Evolutionary conservation across 148 eudicot genomes (phyloP).

Genomic region (Mesembryanthemum crystallinum): DNA sequence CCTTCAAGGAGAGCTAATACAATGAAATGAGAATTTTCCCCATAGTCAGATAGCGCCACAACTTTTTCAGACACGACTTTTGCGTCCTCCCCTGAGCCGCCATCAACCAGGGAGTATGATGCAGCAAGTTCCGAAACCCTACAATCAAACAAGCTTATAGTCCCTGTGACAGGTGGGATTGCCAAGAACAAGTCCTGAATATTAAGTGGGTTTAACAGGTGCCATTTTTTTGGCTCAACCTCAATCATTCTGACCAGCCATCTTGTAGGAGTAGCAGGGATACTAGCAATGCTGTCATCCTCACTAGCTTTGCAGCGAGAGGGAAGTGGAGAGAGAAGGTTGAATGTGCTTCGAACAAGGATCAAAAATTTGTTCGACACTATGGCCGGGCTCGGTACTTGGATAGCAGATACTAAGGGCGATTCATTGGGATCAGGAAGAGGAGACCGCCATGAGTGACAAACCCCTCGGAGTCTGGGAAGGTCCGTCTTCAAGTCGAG

Average conservation of each 20-base stretch:
- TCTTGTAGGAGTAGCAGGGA: too few species aligned
- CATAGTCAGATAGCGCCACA: too few species aligned
- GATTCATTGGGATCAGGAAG: too few species aligned
- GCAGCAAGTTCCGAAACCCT: not conserved
- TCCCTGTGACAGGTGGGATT: not conserved
- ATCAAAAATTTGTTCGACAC: too few species aligned
- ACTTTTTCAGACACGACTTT: too few species aligned
- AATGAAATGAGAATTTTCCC: too few species aligned
- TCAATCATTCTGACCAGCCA: conserved; percentile 3
- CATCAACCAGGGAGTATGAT: too few species aligned
- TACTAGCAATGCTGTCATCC: not conserved
- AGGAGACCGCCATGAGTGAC: conserved; percentile 2
- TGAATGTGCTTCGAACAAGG: not conserved
- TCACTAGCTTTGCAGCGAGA: too few species aligned
- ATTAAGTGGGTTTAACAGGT: conserved; percentile 2
- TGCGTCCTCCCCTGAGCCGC: too few species aligned
- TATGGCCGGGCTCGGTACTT: too few species aligned
- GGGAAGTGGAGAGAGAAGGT: not conserved
- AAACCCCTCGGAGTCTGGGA: conserved; percentile 10
- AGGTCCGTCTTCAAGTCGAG: conserved; percentile 3
- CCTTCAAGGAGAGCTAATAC: not conserved
- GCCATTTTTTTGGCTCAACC: not conserved
- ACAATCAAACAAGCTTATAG: not conserved
- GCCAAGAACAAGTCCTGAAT: not conserved
- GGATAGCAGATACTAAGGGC: too few species aligned